phyloP scores from a whole-genome alignment of 805 yeast genomes.

The Hanseniaspora jakobsenii region DNA sequence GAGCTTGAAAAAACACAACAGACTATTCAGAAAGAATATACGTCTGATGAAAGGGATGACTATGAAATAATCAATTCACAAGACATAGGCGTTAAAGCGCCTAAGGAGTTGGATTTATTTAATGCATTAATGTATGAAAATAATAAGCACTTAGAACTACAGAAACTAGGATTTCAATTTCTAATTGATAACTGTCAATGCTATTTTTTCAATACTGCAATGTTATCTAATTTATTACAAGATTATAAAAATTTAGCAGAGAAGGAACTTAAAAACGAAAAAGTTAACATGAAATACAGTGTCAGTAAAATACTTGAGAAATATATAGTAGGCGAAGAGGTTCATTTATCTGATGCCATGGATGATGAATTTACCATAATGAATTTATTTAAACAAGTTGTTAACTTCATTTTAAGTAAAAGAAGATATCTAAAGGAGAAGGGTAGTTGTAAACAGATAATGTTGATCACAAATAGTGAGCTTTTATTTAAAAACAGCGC shows the following conservation, averaged over 20 bases:
- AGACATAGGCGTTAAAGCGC: neutral
- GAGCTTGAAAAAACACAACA: neutral
- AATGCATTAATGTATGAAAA: neutral
- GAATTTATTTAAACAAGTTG: too few species aligned
- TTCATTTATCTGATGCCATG: neutral
- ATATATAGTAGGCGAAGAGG: neutral
- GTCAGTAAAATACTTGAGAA: neutral
- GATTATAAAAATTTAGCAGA: too few species aligned
- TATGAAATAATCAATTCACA: neutral
- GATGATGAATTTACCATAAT: neutral
- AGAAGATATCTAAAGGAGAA: too few species aligned
- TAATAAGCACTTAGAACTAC: neutral
- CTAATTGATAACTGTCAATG: neutral
- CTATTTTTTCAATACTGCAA: neutral
- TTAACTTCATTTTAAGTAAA: too few species aligned
- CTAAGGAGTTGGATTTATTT: neutral
- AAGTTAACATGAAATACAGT: neutral
- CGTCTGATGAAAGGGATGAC: neutral
- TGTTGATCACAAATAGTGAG: neutral
- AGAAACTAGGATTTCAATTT: neutral
- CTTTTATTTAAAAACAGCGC: neutral
- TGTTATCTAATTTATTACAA: neutral
- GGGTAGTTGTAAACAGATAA: neutral
- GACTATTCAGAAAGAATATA: neutral
- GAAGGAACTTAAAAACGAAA: too few species aligned